A percentile compares a stretch with the other conserved stretches of the same genome.
Conservation (phyloP, 2,329 filamentous ascomycete genomes). For the Sporothrix euskadiensis region DNA sequence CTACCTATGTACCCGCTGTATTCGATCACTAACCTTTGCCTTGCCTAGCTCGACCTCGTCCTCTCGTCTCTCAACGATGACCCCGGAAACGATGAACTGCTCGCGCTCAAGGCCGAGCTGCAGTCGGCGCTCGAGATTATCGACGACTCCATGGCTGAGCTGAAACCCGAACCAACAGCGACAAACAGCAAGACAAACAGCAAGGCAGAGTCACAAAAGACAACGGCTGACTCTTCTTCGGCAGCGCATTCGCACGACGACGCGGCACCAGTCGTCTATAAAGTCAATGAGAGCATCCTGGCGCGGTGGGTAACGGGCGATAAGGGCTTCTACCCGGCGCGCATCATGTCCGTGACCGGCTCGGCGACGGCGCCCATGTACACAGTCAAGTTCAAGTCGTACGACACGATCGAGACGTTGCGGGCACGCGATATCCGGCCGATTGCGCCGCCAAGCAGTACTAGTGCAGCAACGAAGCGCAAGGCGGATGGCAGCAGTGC, state of each 20-base stretch:
- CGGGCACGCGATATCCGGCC: slow-evolving; percentile 82
- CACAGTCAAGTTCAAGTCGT: slow-evolving; percentile 91
- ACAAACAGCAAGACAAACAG: not conserved
- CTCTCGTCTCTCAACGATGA: slow-evolving; percentile 74
- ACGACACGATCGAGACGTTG: slow-evolving; percentile 80
- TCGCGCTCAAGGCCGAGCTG: slow-evolving; percentile 76
- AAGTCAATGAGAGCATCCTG: slow-evolving; percentile 85
- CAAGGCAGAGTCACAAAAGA: slow-evolving; percentile 16
- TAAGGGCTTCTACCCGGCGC: slow-evolving; percentile 84
- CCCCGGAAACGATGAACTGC: slow-evolving; percentile 75
- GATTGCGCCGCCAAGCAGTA: slow-evolving; percentile 44
- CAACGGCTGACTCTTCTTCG: slow-evolving; percentile 54
- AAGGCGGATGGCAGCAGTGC: slow-evolving; percentile 74
- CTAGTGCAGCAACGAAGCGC: slow-evolving; percentile 56
- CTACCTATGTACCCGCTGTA: not conserved
- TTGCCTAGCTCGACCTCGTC: slow-evolving; percentile 71
- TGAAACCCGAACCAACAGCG: slow-evolving; percentile 61
- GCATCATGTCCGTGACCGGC: slow-evolving; percentile 91
- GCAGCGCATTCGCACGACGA: slow-evolving; percentile 34
- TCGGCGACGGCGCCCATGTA: slow-evolving; percentile 90
- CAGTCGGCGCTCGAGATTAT: slow-evolving; percentile 77
- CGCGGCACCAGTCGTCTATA: slow-evolving; percentile 58
- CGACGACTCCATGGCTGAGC: slow-evolving; percentile 77
- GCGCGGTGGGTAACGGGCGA: slow-evolving; percentile 92
- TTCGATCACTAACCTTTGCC: not conserved